Base-by-base conservation (phyloP, 1,284 basidiomycete species). In the Taiwanofungus camphoratus region DNA sequence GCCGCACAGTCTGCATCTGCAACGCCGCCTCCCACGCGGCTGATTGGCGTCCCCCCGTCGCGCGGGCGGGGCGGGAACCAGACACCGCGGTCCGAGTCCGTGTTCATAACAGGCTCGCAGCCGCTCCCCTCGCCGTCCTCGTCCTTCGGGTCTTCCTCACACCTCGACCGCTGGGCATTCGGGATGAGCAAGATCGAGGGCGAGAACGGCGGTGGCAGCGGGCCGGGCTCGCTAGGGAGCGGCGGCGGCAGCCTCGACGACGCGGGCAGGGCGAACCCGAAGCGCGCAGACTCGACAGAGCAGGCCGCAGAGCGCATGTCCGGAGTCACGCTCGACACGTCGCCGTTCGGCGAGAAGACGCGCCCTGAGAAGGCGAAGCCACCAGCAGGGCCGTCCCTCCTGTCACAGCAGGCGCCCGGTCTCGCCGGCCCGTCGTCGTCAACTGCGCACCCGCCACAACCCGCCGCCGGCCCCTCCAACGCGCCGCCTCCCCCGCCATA, bases 21-120 rank as follows among this genome's bases (percentile, higher is more conserved):
- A 7, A 66, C 70, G 22, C 62, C 71, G 12, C 68, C 80, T n/a
- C 86, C 75, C 1, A 79, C 77, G 1, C 89, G 88, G 52, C 74
- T 99, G 36, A 87, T 97, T 46, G 95, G 95, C 44, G 96, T 99
- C 0, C 95, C 95, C 0, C 95, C 95, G 0, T 89, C 85, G 36
- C 92, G 93, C 54, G 95, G 94, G 3, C 77, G 95, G 41, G 90
- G 92, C n/a, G 95, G 95, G 1, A 94, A 96, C 59, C 95, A 97
- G 65, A 99, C 95, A 0, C 95, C 95, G 0, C 77, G 92, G 31
- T 84, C 87, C 22, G 92, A 96, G 56, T 83, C 82, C 29, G 73
- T 87, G 31, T 93, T 90, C 68, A 97, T 98, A 66, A 96, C 92
- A 1, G 91, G 90, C 27, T 93, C 89, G 1, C 94, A 93, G 59